Evolutionary conservation across 2,329 filamentous ascomycete species (phyloP), one percentile per base, ranked within the genome.

Genomic region (Pseudogymnoascus sp.): DNA sequence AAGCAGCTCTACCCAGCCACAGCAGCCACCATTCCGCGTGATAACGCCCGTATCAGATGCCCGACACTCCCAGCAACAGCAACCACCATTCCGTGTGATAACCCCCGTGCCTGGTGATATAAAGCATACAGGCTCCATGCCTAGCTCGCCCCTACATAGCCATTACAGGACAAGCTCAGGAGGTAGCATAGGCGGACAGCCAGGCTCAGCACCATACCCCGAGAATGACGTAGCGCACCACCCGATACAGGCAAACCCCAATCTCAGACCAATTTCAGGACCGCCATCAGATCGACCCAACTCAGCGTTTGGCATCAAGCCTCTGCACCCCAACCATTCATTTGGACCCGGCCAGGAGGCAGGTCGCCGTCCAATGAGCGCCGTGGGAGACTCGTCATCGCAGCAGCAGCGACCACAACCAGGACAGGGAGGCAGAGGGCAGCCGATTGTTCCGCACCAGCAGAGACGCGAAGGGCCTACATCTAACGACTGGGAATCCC

Each of bases 141-240:
- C 35, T 13, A 38, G n/a, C 15, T 60, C 57, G 21, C 28, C 28
- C 13, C 1, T 35, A 21, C 60, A 40, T 2, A n/a, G 21, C 11
- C 60, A 62, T 40, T 28, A 15, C 19, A 19, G 36, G 31, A 9
- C 26, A 35, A 4, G 11, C 36, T 62, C 60, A 4, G 60, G 57
- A 23, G 35, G 28, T 8, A 60, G 13, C 11, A n/a, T 60, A 5
- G n/a, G 19, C 19, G 23, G 26, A n/a, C 8, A 8, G 17, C 28
- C 23, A 3, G n/a, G n/a, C n/a, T 79, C 82, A 21, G 85, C 86
- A 1, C 89, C 89, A 1, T 92, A 92, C 69, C 89, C 89, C 0
- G 81, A 87, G 60, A 78, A 60, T 8, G 57, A 60, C 17, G 35
- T 60, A n/a, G 79, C 62, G 82, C 85, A 19, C 78, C 81, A 33